A percentile compares a stretch with the other conserved stretches of the same genome.
phyloP scores from a whole-genome alignment of 2,329 filamentous ascomycete genomes.

The Tolypocladium inflatum region DNA sequence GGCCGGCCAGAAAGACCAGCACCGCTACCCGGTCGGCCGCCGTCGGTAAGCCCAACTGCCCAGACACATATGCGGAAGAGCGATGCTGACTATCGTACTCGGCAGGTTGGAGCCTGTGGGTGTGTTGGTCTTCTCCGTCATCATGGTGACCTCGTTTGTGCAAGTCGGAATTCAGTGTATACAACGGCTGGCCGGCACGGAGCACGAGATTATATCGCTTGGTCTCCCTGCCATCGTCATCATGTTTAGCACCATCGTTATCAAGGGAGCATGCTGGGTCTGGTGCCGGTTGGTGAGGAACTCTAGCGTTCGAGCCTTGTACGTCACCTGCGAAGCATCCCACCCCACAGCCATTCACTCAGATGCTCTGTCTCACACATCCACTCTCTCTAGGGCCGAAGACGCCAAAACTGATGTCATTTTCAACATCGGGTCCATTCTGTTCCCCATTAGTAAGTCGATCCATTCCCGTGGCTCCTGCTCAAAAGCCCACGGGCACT shows the following conservation, averaged over 20 bases:
- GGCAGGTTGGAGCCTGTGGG: conserved; percentile 65
- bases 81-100: conserved; percentile 9
- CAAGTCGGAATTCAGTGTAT: conserved; percentile 68
- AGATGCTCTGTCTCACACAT: conserved; percentile 1
- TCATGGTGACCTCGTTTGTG: conserved; percentile 79
- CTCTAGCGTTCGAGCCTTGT: conserved; percentile 73
- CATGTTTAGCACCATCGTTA: conserved; percentile 71
- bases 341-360: not conserved
- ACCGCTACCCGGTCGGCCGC: conserved; percentile 70
- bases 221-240: conserved; percentile 64
- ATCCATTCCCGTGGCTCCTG: not conserved
- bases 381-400: conserved; percentile 26
- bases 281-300: conserved; percentile 84
- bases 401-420: conserved; percentile 65
- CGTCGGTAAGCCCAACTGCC: conserved; percentile 31
- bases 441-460: conserved; percentile 62
- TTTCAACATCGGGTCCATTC: conserved; percentile 83
- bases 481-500: not conserved
- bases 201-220: conserved; percentile 64
- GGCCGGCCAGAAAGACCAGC: conserved; percentile 56
- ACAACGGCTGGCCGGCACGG: conserved; percentile 47
- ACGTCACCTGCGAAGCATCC: conserved; percentile 17
- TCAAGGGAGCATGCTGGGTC: conserved; percentile 76
- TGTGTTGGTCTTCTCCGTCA: conserved; percentile 71
- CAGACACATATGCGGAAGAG: not conserved